phyloP scores from a whole-genome alignment of 805 yeast species.

The Helenozyma rhizophorensis region DNA sequence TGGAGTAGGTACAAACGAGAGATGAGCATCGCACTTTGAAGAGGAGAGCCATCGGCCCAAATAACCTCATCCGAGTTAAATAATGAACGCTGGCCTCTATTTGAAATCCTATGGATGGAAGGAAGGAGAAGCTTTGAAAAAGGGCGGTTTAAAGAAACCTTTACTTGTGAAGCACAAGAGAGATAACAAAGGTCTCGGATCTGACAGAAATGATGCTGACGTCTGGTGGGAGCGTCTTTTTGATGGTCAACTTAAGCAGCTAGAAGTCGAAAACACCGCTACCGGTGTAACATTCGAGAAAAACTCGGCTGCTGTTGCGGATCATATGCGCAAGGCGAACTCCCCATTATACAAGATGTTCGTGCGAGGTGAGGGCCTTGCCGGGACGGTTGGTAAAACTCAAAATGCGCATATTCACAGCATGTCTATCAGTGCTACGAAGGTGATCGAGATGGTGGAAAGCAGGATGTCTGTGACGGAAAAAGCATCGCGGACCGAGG shows the following conservation, averaged over 20 bases:
- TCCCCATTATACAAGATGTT: conserved; percentile 84
- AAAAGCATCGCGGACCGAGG: conserved; percentile 1
- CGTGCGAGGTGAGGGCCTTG: conserved; percentile 79
- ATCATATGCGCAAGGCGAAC: conserved; percentile 43
- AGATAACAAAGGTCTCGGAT: conserved; percentile 89
- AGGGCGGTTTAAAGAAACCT: conserved; percentile 81
- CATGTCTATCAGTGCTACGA: conserved; percentile 4
- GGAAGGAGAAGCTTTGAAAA: conserved; percentile 79
- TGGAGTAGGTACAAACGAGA: neutral
- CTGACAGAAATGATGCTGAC: conserved; percentile 69
- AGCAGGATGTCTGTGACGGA: conserved; percentile 3
- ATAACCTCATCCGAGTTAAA: too few relatives aligned
- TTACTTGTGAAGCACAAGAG: conserved; percentile 85
- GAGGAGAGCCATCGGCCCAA: conserved; percentile 1
- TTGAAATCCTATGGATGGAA: conserved; percentile 83
- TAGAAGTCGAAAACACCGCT: conserved; percentile 49
- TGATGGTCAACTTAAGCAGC: conserved; percentile 82
- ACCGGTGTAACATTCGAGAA: conserved; percentile 50
- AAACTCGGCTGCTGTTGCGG: conserved; percentile 42
- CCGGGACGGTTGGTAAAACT: conserved; percentile 62
- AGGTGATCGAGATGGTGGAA: conserved; percentile 7
- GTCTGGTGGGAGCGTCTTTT: conserved; percentile 97
- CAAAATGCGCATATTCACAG: conserved; percentile 18
- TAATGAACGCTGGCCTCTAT: conserved; percentile 77
- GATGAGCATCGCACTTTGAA: conserved; percentile 6